phyloP scores from a whole-genome alignment of 1,284 basidiomycete genomes.

The Sanghuangporus weigelae region DNA sequence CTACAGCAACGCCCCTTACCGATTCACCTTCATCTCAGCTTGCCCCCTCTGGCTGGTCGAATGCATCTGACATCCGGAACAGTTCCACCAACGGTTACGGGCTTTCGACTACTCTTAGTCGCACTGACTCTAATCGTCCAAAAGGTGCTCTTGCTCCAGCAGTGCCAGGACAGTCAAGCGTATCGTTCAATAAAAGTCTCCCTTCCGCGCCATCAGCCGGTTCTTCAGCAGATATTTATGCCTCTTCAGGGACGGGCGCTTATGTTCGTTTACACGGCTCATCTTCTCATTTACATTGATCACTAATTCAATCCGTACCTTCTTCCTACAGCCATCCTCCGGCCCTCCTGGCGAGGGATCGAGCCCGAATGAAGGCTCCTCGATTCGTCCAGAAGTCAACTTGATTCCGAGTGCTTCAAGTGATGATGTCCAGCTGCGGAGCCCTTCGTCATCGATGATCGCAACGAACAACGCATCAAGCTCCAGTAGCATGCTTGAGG shows the following conservation, averaged over 20 bases:
- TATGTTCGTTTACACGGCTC: conserved; percentile 2
- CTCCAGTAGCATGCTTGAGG: not conserved
- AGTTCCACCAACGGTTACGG: conserved; percentile 4
- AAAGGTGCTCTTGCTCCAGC: conserved; percentile 18
- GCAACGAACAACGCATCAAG: conserved; percentile 7
- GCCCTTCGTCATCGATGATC: conserved; percentile 9
- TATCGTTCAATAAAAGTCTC: not conserved
- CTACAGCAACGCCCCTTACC: conserved; percentile 7
- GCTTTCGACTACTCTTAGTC: not conserved
- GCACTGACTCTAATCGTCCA: conserved; percentile 16
- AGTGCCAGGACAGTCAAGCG: conserved; percentile 14
- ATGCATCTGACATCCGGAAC: not conserved
- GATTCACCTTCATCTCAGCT: conserved; percentile 13
- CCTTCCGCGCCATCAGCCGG: conserved; percentile 8
- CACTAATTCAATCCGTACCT: not conserved
- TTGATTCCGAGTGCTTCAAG: not conserved
- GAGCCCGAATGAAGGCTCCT: conserved; percentile 2
- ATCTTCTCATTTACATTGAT: not conserved
- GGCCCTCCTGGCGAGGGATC: not conserved
- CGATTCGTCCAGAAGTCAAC: not conserved
- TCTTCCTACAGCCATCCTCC: not conserved
- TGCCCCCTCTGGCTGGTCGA: conserved; percentile 11
- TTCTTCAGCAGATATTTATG: conserved; percentile 15
- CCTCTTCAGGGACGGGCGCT: not conserved
- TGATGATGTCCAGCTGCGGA: conserved; percentile 4